phyloP scores from a whole-genome alignment of 2,329 filamentous ascomycete species.

The Arthrocladium fulminans region DNA sequence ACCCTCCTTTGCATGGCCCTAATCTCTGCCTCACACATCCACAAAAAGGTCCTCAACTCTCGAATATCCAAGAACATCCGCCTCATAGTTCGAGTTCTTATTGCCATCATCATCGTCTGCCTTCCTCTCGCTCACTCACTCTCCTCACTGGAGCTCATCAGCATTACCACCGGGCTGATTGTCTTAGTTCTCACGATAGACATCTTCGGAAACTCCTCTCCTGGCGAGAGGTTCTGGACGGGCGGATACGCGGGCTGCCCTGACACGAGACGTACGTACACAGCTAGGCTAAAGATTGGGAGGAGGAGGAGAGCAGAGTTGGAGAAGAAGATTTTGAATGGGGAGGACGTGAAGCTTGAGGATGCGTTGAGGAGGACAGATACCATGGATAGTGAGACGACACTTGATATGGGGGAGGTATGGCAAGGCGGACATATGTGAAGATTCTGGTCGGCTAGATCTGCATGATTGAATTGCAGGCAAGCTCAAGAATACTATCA shows the following conservation, averaged over 20 bases:
- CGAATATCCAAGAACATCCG: conserved; percentile 46
- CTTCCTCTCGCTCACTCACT: conserved; percentile 43
- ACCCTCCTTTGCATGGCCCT: conserved; percentile 47
- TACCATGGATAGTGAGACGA: conserved; percentile 13
- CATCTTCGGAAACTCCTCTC: conserved; percentile 42
- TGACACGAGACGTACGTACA: conserved; percentile 33
- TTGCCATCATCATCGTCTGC: conserved; percentile 47
- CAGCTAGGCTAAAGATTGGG: conserved; percentile 29
- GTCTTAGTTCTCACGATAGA: conserved; percentile 42
- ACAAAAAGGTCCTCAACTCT: conserved; percentile 43
- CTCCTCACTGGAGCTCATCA: conserved; percentile 40
- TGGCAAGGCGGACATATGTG: conserved; percentile 14
- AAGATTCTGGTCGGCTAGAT: background rate
- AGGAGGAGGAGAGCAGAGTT: conserved; percentile 30
- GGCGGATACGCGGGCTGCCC: conserved; percentile 26
- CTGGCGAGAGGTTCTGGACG: conserved; percentile 35
- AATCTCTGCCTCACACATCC: conserved; percentile 49
- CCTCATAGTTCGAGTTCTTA: conserved; percentile 41
- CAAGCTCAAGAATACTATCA: too few species aligned
- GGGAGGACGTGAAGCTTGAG: conserved; percentile 23
- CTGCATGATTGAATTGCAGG: background rate
- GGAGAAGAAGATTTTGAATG: conserved; percentile 24
- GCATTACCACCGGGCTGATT: conserved; percentile 38
- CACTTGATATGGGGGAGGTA: conserved; percentile 14
- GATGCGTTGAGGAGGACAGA: conserved; percentile 14